Percentiles rank a stretch among this genome's conserved stretches.
Evolutionary conservation across 768 basidiomycete species (phyloP).

Genomic region (Hericium rajendrae): DNA sequence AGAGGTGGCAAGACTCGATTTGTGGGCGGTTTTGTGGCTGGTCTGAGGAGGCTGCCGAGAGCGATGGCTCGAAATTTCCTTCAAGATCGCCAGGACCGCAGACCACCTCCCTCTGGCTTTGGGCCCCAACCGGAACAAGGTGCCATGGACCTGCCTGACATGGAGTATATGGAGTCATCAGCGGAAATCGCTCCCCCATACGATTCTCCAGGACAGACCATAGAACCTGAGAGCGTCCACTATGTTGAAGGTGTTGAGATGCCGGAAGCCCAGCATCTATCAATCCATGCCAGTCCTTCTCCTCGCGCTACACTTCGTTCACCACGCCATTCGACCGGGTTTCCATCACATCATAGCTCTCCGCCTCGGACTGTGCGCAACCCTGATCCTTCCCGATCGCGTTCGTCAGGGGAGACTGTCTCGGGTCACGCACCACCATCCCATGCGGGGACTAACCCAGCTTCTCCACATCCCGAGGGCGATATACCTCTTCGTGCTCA

Average conservation of each 20-base stretch:
- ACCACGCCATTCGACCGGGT: conserved; percentile 3
- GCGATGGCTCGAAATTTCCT: conserved; percentile 8
- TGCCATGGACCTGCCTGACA: background rate
- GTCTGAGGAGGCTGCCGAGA: conserved; percentile 8
- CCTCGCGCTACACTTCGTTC: conserved; percentile 8
- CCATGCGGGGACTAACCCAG: background rate
- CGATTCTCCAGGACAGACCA: background rate
- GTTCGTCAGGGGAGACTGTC: background rate
- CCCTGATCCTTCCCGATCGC: conserved; percentile 8
- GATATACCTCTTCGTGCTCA: background rate
- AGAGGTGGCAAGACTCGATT: conserved; percentile 4
- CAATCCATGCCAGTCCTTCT: background rate
- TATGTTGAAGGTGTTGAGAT: conserved; percentile 9
- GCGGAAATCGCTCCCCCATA: conserved; percentile 6
- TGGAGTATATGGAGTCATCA: background rate
- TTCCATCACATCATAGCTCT: conserved; percentile 3
- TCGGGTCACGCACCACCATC: background rate
- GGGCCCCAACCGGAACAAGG: too few species aligned
- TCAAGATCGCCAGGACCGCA: background rate
- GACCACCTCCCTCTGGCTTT: background rate
- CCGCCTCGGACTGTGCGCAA: conserved; percentile 12
- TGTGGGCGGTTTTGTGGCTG: conserved; percentile 11
- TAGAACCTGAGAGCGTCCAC: conserved; percentile 2
- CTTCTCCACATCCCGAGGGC: background rate
- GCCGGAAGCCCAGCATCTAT: conserved; percentile 3